Evolutionary conservation across 2,329 filamentous ascomycete genomes (phyloP).

Genomic region (Microsporum canis): DNA sequence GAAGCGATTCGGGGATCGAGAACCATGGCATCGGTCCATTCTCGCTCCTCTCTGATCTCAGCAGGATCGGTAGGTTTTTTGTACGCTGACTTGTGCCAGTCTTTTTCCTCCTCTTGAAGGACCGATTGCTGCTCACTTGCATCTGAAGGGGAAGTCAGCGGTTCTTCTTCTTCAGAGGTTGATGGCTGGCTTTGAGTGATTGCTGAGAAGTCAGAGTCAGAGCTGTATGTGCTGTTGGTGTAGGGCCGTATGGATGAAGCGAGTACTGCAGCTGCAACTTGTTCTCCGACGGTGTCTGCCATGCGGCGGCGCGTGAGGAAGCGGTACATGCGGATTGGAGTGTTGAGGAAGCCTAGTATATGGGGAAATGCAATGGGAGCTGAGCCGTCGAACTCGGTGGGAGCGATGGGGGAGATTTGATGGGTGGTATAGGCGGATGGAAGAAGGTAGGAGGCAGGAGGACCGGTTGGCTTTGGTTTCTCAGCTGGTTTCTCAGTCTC

Average conservation of each 20-base stretch:
- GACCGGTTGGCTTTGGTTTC: slow-evolving; percentile 42
- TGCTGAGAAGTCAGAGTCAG: slow-evolving; percentile 16
- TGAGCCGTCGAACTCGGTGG: slow-evolving; percentile 61
- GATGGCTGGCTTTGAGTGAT: slow-evolving; percentile 12
- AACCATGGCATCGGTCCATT: slow-evolving; percentile 64
- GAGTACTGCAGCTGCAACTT: slow-evolving; percentile 77
- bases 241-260: slow-evolving; percentile 34
- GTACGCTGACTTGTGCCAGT: slow-evolving; percentile 75
- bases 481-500: slow-evolving; percentile 40
- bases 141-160: slow-evolving; percentile 31
- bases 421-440: slow-evolving; percentile 60
- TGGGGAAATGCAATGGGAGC: slow-evolving; percentile 70
- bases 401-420: slow-evolving; percentile 52
- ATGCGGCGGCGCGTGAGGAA: slow-evolving; percentile 72
- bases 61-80: slow-evolving; percentile 40
- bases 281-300: slow-evolving; percentile 77
- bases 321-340: slow-evolving; percentile 71
- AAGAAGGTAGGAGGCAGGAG: slow-evolving; percentile 63
- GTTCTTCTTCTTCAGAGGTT: slow-evolving; percentile 16
- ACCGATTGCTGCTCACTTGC: slow-evolving; percentile 51
- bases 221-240: slow-evolving; percentile 17
- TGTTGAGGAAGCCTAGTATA: slow-evolving; percentile 84
- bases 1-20: slow-evolving; percentile 63
- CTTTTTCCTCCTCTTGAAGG: slow-evolving; percentile 59
- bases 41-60: slow-evolving; percentile 46